Conservation (phyloP, 2,329 filamentous ascomycete genomes). For the Chaetomiaceae sp. region DNA sequence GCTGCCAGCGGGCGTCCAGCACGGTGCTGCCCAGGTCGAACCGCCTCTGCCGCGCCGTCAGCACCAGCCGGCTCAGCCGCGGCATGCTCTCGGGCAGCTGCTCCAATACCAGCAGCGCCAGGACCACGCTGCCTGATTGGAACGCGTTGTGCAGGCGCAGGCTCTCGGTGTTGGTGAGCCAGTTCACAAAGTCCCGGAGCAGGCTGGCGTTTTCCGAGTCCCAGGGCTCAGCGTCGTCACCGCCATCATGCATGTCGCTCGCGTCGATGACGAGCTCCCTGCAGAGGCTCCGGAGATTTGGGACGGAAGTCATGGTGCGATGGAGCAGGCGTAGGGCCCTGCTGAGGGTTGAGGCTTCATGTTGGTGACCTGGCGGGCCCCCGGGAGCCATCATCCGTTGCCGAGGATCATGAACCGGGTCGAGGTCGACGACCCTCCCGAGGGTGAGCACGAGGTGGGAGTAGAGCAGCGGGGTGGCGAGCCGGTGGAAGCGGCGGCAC, state of each 20-base stretch:
- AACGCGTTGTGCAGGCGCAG: neutral
- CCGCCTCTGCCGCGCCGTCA: neutral
- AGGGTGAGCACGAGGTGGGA: neutral
- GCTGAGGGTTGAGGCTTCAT: too few relatives aligned
- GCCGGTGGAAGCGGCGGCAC: constrained; percentile 1
- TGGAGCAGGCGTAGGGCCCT: neutral
- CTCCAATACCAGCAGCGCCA: neutral
- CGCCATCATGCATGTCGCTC: neutral
- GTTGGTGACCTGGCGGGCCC: too few relatives aligned
- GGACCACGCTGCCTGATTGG: neutral
- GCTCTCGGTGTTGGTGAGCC: neutral
- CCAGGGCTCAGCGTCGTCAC: too few relatives aligned
- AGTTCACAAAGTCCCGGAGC: neutral
- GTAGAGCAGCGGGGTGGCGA: neutral
- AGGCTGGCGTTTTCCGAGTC: too few relatives aligned
- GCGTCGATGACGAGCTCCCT: neutral
- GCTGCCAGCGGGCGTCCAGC: neutral
- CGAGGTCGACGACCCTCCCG: neutral
- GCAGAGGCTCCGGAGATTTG: neutral
- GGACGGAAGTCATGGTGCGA: neutral
- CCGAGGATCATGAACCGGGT: neutral
- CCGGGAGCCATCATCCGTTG: neutral
- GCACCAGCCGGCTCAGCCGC: neutral
- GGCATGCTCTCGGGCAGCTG: neutral
- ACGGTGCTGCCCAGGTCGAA: neutral